Evolutionary conservation across 2,329 filamentous ascomycete species (phyloP), one percentile per base, ranked within the genome.

Genomic region (Xylariaceae sp.): DNA sequence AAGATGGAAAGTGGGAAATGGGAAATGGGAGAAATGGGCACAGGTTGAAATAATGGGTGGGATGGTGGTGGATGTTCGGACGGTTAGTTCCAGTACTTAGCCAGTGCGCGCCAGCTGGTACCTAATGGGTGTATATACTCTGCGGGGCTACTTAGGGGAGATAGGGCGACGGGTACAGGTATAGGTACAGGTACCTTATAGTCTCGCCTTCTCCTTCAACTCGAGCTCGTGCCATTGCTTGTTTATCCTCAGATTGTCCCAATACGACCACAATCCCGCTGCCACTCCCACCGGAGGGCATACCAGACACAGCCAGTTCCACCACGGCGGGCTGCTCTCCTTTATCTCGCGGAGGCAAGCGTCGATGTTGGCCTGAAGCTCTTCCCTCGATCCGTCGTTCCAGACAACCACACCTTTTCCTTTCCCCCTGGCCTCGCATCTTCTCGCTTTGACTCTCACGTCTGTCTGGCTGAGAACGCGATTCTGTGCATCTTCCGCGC

Each of bases 391-490:
- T 2, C 82, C 83, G 72, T 97, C 92, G 73, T 99, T 99, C 89
- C 89, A 94, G 29, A 99, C 80, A 35, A 96, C 89, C 3, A 91
- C 80, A 0, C 91, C 92, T 47, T 78, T 80, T 5, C 83, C 83
- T 44, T 72, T 69, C 50, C 77, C 81, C 45, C 90, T 76, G 46
- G 80, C 83, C 71, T 87, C 77, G 57, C 86, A 89, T 68, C 89
- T 77, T 68, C 80, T 78, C 19, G 89, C 91, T 79, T 97, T 97
- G 64, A 88, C 82, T 61, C 84, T 77, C 57, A 96, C 88, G 70
- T 95, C 89, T 45, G 85, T 87, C 77, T 99, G 94, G 68, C 90
- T 95, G 59, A 79, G 75, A 4, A 99, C 90, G 19, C 94, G 77
- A 68, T 95, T 91, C 76, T 86, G 80, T 12, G 92, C 94, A 69